These are phyloP conservation scores for Xylaria sp. DNA, from an alignment of 2,329 filamentous ascomycete genomes.

Conservation along the genomic window DNA sequence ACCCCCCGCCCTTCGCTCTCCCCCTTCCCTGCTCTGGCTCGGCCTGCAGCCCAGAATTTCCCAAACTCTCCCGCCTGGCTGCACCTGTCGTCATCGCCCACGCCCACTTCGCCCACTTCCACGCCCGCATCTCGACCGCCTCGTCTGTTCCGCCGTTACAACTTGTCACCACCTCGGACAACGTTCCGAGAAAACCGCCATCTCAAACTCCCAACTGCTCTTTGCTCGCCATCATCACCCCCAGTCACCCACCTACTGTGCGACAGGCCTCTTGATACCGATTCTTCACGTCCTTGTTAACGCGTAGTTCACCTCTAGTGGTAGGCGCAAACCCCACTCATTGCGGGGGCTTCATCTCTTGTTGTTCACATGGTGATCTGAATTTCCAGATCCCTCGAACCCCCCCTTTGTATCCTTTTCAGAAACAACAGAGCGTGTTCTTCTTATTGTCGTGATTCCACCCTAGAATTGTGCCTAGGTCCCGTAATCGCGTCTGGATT, in stretches of 20 bases:
- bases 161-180: conserved; percentile 28
- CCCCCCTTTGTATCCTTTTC: conserved; percentile 17
- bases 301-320: conserved; percentile 45
- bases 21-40: conserved; percentile 39
- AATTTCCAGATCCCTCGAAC: conserved; percentile 24
- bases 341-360: conserved; percentile 47
- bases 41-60: conserved; percentile 47
- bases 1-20: background rate
- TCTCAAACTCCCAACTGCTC: conserved; percentile 36
- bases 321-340: conserved; percentile 52
- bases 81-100: conserved; percentile 50
- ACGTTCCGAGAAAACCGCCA: conserved; percentile 35
- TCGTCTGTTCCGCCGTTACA: conserved; percentile 23
- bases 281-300: conserved; percentile 37
- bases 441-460: conserved; percentile 13
- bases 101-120: conserved; percentile 38
- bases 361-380: conserved; percentile 39
- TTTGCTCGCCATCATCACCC: conserved; percentile 37
- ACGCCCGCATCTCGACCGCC: conserved; percentile 45
- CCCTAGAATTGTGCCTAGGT: conserved; percentile 8
- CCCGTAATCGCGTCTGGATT: background rate
- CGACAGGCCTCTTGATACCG: conserved; percentile 38
- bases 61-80: conserved; percentile 41
- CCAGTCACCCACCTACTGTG: conserved; percentile 42
- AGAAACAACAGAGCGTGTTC: conserved; percentile 8